Percentiles rank a stretch among this genome's conserved stretches.
Evolutionary conservation across 2,329 filamentous ascomycete species (phyloP).

Genomic region (Scedosporium dehoogii): DNA sequence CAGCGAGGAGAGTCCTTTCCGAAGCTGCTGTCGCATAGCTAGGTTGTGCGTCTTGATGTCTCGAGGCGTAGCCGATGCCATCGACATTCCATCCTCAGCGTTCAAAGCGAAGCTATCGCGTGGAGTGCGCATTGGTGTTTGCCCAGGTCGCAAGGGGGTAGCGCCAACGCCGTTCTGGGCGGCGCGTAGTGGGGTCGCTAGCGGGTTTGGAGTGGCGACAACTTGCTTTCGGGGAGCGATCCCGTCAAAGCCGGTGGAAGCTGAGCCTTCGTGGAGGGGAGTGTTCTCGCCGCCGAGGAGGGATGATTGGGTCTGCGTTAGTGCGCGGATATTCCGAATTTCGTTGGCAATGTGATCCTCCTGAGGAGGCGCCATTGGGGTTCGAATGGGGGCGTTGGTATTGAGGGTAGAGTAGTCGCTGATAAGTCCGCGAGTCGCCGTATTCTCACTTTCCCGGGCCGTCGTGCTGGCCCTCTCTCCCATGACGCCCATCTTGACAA

Average conservation of each 20-base stretch:
- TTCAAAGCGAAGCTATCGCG: conserved; percentile 84
- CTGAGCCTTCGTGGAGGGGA: conserved; percentile 68
- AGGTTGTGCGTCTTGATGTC: conserved; percentile 65
- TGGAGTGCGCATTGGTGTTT: conserved; percentile 80
- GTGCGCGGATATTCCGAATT: conserved; percentile 81
- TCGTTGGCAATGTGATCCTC: conserved; percentile 96
- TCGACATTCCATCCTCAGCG: conserved; percentile 53
- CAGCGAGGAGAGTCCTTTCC: conserved; percentile 65
- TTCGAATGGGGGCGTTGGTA: conserved; percentile 77
- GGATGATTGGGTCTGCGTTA: conserved; percentile 90
- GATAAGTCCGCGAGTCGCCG: conserved; percentile 74
- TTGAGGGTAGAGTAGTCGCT: conserved; percentile 80
- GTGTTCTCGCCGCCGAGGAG: conserved; percentile 91
- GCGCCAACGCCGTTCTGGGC: conserved; percentile 53
- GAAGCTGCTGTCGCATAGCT: conserved; percentile 58
- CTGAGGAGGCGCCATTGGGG: conserved; percentile 80
- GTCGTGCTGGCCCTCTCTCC: conserved; percentile 74
- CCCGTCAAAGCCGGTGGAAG: conserved; percentile 81
- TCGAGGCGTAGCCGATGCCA: conserved; percentile 64
- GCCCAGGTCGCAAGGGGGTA: conserved; percentile 60
- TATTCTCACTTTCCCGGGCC: conserved; percentile 70
- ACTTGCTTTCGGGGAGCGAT: conserved; percentile 70
- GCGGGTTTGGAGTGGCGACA: conserved; percentile 85
- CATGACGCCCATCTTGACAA: conserved; percentile 96
- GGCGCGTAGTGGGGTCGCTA: conserved; percentile 77